Conservation (phyloP, 805 yeast species). For the Candida ulmi region DNA sequence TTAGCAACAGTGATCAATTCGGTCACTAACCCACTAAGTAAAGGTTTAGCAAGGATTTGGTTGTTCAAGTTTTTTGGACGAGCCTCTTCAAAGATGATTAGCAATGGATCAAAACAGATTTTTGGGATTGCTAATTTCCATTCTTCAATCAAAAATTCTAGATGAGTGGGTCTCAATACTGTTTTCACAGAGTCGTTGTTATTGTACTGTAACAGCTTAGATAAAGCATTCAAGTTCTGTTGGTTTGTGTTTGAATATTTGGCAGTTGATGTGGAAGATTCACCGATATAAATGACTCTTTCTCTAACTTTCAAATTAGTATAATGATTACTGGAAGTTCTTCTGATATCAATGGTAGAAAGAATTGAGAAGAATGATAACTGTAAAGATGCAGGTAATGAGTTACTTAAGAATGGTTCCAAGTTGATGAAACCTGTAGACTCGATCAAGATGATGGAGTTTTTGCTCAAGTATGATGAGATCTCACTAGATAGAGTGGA, state of each 20-base stretch:
- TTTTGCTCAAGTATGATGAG: conserved; percentile 31
- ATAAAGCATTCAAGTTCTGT: conserved; percentile 31
- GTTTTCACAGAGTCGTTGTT: conserved; percentile 42
- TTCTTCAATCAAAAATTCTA: conserved; percentile 65
- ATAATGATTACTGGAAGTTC: conserved; percentile 8
- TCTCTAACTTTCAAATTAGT: conserved; percentile 15
- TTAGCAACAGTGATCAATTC: conserved; percentile 72
- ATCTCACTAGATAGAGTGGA: conserved; percentile 36
- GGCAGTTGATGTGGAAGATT: conserved; percentile 34
- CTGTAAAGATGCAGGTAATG: conserved; percentile 33
- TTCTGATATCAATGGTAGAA: conserved; percentile 17
- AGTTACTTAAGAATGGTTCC: conserved; percentile 67
- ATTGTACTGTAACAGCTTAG: conserved; percentile 29
- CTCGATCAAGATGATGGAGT: conserved; percentile 56
- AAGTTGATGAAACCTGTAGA: conserved; percentile 67
- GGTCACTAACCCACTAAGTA: conserved; percentile 70
- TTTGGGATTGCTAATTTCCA: conserved; percentile 83
- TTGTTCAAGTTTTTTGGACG: conserved; percentile 50
- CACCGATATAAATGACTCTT: conserved; percentile 31
- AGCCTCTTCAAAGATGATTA: conserved; percentile 68
- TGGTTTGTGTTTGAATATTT: conserved; percentile 30
- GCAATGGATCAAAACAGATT: conserved; percentile 71
- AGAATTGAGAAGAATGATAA: conserved; percentile 19
- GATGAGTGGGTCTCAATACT: conserved; percentile 31
- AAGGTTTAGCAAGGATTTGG: conserved; percentile 80